Conservation (phyloP, 2,329 filamentous ascomycete genomes). For the Calonectria pteridis region DNA sequence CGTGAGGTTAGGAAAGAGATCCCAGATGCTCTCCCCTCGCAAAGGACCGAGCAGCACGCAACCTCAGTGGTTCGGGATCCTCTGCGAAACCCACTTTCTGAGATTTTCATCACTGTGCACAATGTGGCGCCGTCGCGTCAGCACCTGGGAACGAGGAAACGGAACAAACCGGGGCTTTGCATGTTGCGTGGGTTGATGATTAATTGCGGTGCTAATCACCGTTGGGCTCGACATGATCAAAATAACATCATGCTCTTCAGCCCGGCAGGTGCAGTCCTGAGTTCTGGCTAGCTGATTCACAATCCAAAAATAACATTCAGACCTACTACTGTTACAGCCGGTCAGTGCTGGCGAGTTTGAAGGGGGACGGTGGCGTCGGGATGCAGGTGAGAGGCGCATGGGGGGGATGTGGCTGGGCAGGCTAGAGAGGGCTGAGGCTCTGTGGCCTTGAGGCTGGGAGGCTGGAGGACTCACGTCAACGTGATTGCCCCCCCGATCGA, state of each 20-base stretch:
- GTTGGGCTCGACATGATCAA: background rate
- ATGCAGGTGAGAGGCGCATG: constrained; percentile 17
- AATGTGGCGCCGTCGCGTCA: constrained; percentile 13
- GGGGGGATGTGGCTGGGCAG: constrained; percentile 6
- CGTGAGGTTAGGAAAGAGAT: constrained; percentile 9
- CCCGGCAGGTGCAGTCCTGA: constrained; percentile 5
- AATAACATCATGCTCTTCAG: constrained; percentile 1
- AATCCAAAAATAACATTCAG: constrained; percentile 4
- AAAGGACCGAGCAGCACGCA: background rate
- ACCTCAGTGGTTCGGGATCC: constrained; percentile 11
- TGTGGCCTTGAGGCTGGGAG: background rate
- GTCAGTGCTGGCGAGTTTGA: constrained; percentile 15
- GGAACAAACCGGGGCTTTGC: constrained; percentile 31
- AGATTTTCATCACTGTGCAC: constrained; percentile 3
- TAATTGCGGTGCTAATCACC: constrained; percentile 26
- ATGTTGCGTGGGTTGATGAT: constrained; percentile 34
- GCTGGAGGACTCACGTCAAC: constrained; percentile 17
- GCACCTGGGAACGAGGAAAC: background rate
- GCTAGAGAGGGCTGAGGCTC: constrained; percentile 7
- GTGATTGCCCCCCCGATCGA: constrained; percentile 23
- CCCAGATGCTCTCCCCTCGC: background rate
- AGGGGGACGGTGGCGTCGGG: constrained; percentile 2
- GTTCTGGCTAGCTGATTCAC: background rate
- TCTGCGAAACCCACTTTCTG: constrained; percentile 7
- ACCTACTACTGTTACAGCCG: background rate